phyloP scores from a whole-genome alignment of 352 stramenopile species.

The Peronospora farinosa region DNA sequence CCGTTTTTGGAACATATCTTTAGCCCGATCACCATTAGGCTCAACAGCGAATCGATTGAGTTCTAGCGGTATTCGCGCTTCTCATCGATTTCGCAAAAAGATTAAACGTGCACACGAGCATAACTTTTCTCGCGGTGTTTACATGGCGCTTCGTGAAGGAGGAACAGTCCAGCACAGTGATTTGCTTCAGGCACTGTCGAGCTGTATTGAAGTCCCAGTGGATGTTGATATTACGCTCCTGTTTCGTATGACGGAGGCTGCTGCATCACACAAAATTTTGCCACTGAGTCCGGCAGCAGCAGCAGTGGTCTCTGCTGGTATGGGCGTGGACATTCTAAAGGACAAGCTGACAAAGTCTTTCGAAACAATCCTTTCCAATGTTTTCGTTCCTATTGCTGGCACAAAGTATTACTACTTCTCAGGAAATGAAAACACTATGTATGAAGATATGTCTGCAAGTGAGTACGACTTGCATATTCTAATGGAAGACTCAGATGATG shows the following conservation, averaged over 20 bases:
- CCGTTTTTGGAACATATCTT: conserved; percentile 20
- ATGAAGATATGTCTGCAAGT: conserved; percentile 50
- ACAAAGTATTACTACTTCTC: conserved; percentile 85
- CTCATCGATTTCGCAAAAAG: conserved; percentile 65
- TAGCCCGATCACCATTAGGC: conserved; percentile 15
- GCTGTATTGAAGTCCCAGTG: conserved; percentile 76
- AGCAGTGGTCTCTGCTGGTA: conserved; percentile 37
- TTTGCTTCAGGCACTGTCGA: conserved; percentile 80
- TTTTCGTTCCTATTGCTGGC: conserved; percentile 57
- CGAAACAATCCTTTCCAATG: conserved; percentile 49
- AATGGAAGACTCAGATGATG: conserved; percentile 54
- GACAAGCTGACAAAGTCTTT: conserved; percentile 66
- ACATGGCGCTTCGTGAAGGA: conserved; percentile 71
- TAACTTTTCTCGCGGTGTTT: conserved; percentile 85
- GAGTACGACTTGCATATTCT: conserved; percentile 60
- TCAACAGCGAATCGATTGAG: conserved; percentile 11
- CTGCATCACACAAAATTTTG: conserved; percentile 21
- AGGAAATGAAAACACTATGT: conserved; percentile 46
- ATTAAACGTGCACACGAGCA: conserved; percentile 82
- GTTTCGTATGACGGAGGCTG: conserved; percentile 72
- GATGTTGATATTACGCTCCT: conserved; percentile 85
- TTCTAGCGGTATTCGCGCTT: conserved; percentile 30
- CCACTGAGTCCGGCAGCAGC: conserved; percentile 29
- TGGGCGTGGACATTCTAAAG: conserved; percentile 46
- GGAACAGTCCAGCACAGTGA: conserved; percentile 75